Evolutionary conservation across 2,329 filamentous ascomycete species (phyloP), one percentile per base, ranked within the genome.

Genomic region (Thyridium curvatum): DNA sequence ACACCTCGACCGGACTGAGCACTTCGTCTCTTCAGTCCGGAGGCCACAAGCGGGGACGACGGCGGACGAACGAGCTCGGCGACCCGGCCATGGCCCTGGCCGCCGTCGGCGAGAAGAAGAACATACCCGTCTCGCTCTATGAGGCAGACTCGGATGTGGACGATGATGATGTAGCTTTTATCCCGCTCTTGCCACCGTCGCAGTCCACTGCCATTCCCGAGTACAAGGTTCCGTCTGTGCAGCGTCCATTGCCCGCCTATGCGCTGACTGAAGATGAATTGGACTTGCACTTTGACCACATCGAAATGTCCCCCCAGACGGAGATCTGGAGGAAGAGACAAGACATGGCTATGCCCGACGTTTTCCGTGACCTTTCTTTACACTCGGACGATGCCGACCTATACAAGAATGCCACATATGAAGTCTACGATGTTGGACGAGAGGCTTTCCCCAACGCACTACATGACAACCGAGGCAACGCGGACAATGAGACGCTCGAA

Each of bases 341-440:
- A 8, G 62, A 66, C 9, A 52, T 65, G 8, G 55, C 63, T 15
- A 41, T 49, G 16, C 41, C 50, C 3, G 40, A 50, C 13, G 35
- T 60, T 8, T 61, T 68, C 14, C 38, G 38, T 10, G 21, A 26
- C 10, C 21, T 26, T 10, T 37, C 16, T 8, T 46, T 48, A 10
- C 44, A 49, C n/a, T 28, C 41, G 10, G 41, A 54, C 30, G 63
- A 68, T 31, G 53, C 59, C 8, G 57, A 62, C 18, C 50, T 52
- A 26, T 66, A 67, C 30, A 62, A 63, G 4, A 70, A 71, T 41
- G 68, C 70, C 3, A 72, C 73, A 13, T 76, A 74, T 44, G 73
- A 77, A 46, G 68, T 79, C 4, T 79, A 76, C 47, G 74, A 79
- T 44, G 62, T 80, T 12, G 65, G 64, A 1, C 54, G 55, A 4